phyloP scores from a whole-genome alignment of 768 basidiomycete genomes.

The Asterophora lycoperdoides region DNA sequence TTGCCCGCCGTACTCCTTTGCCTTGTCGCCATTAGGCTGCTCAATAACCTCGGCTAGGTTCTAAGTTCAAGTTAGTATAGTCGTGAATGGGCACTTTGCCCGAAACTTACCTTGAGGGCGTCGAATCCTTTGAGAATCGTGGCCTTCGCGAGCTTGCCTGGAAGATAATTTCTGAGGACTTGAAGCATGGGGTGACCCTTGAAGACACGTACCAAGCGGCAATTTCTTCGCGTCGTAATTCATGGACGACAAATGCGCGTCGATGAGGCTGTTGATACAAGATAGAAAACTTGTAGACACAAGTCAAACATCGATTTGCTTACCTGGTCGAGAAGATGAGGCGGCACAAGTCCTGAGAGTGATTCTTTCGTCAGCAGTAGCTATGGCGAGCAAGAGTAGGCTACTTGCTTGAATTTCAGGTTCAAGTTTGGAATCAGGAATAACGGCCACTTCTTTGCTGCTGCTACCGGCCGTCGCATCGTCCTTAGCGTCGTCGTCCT shows the following conservation, averaged over 20 bases:
- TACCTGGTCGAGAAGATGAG: constrained; percentile 52
- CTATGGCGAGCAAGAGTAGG: background rate
- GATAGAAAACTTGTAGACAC: background rate
- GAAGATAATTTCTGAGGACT: background rate
- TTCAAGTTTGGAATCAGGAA: constrained; percentile 43
- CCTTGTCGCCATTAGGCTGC: constrained; percentile 37
- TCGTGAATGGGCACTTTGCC: background rate
- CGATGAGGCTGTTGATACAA: constrained; percentile 38
- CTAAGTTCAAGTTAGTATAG: background rate
- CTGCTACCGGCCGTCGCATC: constrained; percentile 21
- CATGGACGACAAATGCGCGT: constrained; percentile 54
- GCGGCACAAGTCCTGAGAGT: constrained; percentile 37
- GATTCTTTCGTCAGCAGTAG: background rate
- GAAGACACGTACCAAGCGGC: constrained; percentile 41
- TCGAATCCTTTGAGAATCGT: constrained; percentile 57
- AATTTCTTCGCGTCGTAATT: constrained; percentile 65
- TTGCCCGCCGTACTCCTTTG: constrained; percentile 33
- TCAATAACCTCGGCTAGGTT: constrained; percentile 42
- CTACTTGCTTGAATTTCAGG: constrained; percentile 40
- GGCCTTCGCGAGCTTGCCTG: constrained; percentile 56
- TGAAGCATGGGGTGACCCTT: background rate
- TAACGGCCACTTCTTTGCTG: constrained; percentile 30
- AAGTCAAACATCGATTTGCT: constrained; percentile 4
- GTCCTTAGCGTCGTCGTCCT: constrained; percentile 37
- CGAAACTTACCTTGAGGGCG: constrained; percentile 43